Base-by-base conservation (phyloP, 768 basidiomycete species). In the Daedaleopsis sinensis region DNA sequence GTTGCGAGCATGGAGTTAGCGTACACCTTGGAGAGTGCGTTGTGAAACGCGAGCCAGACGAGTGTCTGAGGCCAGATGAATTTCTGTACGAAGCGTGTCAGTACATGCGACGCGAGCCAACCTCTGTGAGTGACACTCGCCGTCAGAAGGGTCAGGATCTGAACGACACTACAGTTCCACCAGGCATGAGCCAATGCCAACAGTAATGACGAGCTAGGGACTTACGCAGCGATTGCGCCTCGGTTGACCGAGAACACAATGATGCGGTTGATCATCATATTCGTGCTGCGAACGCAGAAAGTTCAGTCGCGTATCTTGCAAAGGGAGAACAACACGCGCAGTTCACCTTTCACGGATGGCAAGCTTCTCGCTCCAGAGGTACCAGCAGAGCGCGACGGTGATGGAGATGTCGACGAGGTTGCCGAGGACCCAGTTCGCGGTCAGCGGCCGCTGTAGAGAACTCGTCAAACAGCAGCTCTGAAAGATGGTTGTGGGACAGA, bases 1-100 rank as follows among this genome's bases (percentile, higher is more conserved):
- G 62, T 58, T 37, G 62, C 62, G 24, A 63, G 62, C 62, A 63
- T 63, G 13, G 57, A 63, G 23, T 58, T 63, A 0, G 57, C 38
- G 48, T 63, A 63, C 18, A 63, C 58, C 52, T 59, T 59, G 36
- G 51, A 53, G 13, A 59, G 52, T 2, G 43, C 52, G 32, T 59
- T 59, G 35, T 59, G 58, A 44, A 59, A 59, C 2, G 58, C 58
- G 43, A 59, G 38, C 52, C 43, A 53, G 36, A 59, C 52, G 8
- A 59, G 52, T 5, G 44, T 59, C 44, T 53, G 51, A 8, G 58
- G 58, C 36, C 39, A 53, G 35, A 48, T 44, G 58, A 59, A 38
- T 48, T 59, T 59, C 57, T 57, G 57, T 5, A 13, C 16, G 8
- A n/a, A 23, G 9, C 13, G 1, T 47, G 18, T 47, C 46, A 47